Conservation (phyloP, 148 eudicot genomes). For the Rhododendron molle region DNA sequence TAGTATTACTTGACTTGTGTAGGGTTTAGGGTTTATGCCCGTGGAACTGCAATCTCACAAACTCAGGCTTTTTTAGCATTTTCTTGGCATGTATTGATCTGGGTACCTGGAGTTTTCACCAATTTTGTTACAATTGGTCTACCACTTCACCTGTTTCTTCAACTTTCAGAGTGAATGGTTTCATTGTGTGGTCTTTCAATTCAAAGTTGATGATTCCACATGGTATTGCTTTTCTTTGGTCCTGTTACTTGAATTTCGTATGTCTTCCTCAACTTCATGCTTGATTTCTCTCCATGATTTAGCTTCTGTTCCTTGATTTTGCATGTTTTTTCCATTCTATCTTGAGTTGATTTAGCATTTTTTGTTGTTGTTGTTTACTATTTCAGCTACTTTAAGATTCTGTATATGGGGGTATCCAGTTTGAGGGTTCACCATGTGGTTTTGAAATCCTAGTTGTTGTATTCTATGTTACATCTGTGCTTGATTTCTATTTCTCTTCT, state of each 20-base stretch:
- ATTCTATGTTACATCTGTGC: not conserved
- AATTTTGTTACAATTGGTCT: not conserved
- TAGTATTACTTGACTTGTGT: conserved; percentile 12
- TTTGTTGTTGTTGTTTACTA: not conserved
- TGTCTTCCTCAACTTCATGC: not conserved
- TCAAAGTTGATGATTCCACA: not conserved
- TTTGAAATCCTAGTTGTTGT: not conserved
- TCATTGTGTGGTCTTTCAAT: not conserved
- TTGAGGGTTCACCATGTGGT: not conserved
- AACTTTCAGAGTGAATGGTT: not conserved
- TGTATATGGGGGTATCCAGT: not conserved
- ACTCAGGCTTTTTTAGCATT: not conserved
- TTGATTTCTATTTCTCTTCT: not conserved
- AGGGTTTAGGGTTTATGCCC: conserved; percentile 55
- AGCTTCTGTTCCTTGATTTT: not conserved
- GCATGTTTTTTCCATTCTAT: not conserved
- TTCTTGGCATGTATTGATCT: not conserved
- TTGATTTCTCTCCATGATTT: not conserved
- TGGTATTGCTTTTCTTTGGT: not conserved
- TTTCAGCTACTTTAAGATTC: not conserved
- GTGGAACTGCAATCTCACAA: not conserved
- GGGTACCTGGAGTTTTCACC: conserved; percentile 7
- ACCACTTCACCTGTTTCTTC: not conserved
- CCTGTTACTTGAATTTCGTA: not conserved
- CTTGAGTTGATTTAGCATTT: not conserved